Evolutionary conservation across 352 stramenopile genomes (phyloP).

Genomic region (Bremia lactucae): DNA sequence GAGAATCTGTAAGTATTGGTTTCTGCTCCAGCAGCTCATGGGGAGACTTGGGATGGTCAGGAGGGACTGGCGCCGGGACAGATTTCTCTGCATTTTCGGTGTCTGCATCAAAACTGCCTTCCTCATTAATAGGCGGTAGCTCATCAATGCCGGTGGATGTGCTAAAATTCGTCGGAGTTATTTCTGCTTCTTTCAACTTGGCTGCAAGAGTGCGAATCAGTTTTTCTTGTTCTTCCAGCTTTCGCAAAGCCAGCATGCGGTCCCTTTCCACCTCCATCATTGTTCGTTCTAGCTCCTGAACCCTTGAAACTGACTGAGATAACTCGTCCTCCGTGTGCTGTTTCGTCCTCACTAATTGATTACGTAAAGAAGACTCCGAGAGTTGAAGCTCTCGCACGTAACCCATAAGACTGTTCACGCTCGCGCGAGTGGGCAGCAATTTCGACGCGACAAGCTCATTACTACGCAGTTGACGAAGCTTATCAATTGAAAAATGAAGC

Average conservation of each 20-base stretch:
- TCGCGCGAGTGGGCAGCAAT: constrained; percentile 43
- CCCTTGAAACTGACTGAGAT: constrained; percentile 27
- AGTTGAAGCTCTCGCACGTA: constrained; percentile 66
- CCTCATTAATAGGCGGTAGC: constrained; percentile 18
- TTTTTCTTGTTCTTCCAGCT: constrained; percentile 32
- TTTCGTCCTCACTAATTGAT: constrained; percentile 43
- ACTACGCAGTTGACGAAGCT: constrained; percentile 16
- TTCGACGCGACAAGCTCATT: constrained; percentile 42
- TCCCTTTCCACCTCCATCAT: constrained; percentile 32
- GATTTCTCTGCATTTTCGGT: no score
- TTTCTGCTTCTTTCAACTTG: constrained; percentile 24
- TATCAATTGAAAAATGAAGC: constrained; percentile 22
- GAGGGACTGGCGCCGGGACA: not conserved
- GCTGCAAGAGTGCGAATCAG: constrained; percentile 29
- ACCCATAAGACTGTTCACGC: constrained; percentile 58
- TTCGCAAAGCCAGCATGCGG: constrained; percentile 19
- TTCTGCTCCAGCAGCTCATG: not conserved
- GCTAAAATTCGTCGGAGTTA: constrained; percentile 7
- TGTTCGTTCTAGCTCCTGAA: constrained; percentile 33
- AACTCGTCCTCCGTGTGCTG: constrained; percentile 47
- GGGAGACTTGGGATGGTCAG: not conserved
- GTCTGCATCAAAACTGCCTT: constrained; percentile 4
- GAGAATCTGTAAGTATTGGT: not conserved
- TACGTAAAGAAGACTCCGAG: constrained; percentile 49
- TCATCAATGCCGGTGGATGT: constrained; percentile 7